Evolutionary conservation across 1,139 yeast species (phyloP).

Genomic region (Keqinozyma sinolaborantium): DNA sequence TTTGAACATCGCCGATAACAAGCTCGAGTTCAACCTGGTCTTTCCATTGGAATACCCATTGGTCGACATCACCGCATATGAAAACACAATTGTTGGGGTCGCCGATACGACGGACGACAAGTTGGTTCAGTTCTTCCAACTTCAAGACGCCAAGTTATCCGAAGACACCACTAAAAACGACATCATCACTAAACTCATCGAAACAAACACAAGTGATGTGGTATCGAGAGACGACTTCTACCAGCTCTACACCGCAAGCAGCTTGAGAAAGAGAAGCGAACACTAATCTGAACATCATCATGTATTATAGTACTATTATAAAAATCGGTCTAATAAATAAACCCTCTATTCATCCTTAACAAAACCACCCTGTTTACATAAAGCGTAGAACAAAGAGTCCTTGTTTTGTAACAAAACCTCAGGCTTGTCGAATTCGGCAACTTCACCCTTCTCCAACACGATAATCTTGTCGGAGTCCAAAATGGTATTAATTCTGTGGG

Average conservation of each 20-base stretch:
- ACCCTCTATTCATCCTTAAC: conserved; percentile 25
- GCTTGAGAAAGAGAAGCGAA: conserved; percentile 81
- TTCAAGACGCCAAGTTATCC: conserved; percentile 13
- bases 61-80: conserved; percentile 21
- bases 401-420: conserved; percentile 59
- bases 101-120: conserved; percentile 40
- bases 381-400: conserved; percentile 70
- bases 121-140: conserved; percentile 22
- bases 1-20: conserved; percentile 26
- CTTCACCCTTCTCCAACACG: conserved; percentile 80
- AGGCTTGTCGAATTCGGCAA: conserved; percentile 87
- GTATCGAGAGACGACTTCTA: conserved; percentile 44
- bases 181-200: conserved; percentile 13
- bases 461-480: conserved; percentile 87
- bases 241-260: conserved; percentile 61
- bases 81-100: conserved; percentile 38
- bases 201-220: conserved; percentile 29
- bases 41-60: conserved; percentile 20
- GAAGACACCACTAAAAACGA: conserved; percentile 5
- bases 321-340: background rate
- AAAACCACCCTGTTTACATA: conserved; percentile 69
- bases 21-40: conserved; percentile 23
- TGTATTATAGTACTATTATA: background rate
- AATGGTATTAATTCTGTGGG: conserved; percentile 91
- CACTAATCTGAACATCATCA: conserved; percentile 26